phyloP scores from a whole-genome alignment of 1,139 yeast genomes.

The Suhomyces maxii region DNA sequence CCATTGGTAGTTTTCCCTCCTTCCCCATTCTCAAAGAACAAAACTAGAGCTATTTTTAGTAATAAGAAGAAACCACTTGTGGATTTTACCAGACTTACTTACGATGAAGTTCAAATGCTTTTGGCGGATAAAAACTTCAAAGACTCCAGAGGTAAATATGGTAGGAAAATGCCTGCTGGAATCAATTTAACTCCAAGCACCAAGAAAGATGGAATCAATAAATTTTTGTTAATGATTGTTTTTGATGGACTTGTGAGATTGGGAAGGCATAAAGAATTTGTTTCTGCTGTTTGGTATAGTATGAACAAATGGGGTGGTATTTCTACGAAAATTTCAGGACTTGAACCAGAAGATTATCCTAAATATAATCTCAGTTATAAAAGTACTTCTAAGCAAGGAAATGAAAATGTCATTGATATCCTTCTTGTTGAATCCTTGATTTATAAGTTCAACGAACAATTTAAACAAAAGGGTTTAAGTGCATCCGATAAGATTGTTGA shows the following conservation, averaged over 20 bases:
- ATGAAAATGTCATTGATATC: slow-evolving; percentile 22
- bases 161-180: slow-evolving; percentile 17
- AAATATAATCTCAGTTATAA: slow-evolving; percentile 1
- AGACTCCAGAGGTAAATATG: slow-evolving; percentile 24
- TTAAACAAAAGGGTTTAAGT: slow-evolving; percentile 20
- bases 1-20: slow-evolving; percentile 38
- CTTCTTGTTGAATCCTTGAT: slow-evolving; percentile 35
- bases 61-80: slow-evolving; percentile 30
- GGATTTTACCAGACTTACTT: slow-evolving; percentile 31
- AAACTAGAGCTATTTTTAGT: slow-evolving; percentile 25
- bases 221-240: slow-evolving; percentile 31
- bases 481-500: slow-evolving; percentile 25
- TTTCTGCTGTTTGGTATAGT: slow-evolving; percentile 30
- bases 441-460: slow-evolving; percentile 31
- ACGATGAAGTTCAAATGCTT: slow-evolving; percentile 19
- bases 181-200: slow-evolving; percentile 2
- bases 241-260: slow-evolving; percentile 35
- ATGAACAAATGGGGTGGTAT: slow-evolving; percentile 40
- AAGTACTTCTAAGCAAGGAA: slow-evolving; percentile 5
- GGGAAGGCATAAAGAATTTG: slow-evolving; percentile 34
- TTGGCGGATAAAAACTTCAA: slow-evolving; percentile 17
- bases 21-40: slow-evolving; percentile 24
- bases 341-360: slow-evolving; percentile 8
- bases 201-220: slow-evolving; percentile 24
- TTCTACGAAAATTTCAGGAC: slow-evolving; percentile 3